These are phyloP conservation scores for Chalciporus chontae DNA, from an alignment of 768 basidiomycete genomes.

Conservation along the genomic window DNA sequence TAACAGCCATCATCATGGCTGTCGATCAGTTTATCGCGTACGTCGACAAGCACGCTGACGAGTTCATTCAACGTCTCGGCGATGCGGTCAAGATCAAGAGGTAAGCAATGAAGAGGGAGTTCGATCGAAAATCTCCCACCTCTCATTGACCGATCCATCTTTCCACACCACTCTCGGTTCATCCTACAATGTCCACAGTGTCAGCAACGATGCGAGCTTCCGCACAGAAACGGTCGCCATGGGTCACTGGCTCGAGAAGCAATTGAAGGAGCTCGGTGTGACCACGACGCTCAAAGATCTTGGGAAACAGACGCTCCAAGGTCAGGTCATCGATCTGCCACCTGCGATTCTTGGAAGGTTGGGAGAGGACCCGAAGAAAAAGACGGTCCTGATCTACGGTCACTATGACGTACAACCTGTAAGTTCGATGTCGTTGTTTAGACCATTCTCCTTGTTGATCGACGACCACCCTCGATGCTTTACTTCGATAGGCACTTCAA, in stretches of 20 bases:
- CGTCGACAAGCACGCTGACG: constrained; percentile 66
- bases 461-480: background rate
- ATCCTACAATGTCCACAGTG: constrained; percentile 35
- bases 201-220: constrained; percentile 67
- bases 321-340: constrained; percentile 69
- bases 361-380: constrained; percentile 85
- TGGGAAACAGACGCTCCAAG: constrained; percentile 72
- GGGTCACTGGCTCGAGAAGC: constrained; percentile 74
- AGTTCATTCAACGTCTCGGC: constrained; percentile 74
- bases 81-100: constrained; percentile 85
- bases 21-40: constrained; percentile 39
- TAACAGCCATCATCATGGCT: constrained; percentile 28
- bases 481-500: constrained; percentile 33
- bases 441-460: background rate
- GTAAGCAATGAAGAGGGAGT: constrained; percentile 27
- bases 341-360: constrained; percentile 80
- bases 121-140: background rate
- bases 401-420: constrained; percentile 97
- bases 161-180: background rate
- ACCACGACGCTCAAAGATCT: constrained; percentile 72
- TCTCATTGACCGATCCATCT: background rate
- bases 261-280: constrained; percentile 77
- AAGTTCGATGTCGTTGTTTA: constrained; percentile 16
- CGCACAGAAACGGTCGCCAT: constrained; percentile 80
- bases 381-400: constrained; percentile 90